Conservation (phyloP, 345 rosid species). For the Eucalyptus erythrocorys region DNA sequence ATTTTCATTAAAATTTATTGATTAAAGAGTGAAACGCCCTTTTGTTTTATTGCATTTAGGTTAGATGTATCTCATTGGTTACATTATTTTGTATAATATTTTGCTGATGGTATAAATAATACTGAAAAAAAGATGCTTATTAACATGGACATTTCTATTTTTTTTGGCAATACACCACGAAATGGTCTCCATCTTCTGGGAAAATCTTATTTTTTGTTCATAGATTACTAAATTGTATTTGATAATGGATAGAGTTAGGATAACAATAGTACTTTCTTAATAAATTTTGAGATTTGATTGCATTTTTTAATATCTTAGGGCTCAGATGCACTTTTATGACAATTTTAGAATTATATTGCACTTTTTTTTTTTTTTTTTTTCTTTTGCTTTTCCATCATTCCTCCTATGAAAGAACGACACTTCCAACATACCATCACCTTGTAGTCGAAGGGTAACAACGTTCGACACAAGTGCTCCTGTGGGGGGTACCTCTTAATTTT, state of each 20-base stretch:
- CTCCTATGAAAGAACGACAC: background rate
- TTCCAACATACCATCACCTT: background rate
- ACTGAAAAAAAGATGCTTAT: background rate
- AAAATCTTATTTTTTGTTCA: background rate
- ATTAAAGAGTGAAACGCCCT: too few relatives aligned
- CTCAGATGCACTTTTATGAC: accelerated
- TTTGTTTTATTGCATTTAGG: background rate
- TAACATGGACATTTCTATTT: background rate
- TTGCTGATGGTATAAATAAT: background rate
- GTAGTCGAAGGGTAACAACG: background rate
- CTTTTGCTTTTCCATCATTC: too few relatives aligned
- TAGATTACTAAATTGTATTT: background rate
- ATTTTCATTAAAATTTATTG: too few relatives aligned
- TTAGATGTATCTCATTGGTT: background rate
- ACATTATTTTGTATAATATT: background rate
- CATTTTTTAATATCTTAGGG: too few relatives aligned
- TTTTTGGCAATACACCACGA: background rate
- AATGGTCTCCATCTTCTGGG: background rate
- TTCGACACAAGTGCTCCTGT: too few relatives aligned
- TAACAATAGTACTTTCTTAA: too few relatives aligned
- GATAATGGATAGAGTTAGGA: background rate
- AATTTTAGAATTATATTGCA: too few relatives aligned
- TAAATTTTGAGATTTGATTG: accelerated
- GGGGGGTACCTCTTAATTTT: too few relatives aligned
- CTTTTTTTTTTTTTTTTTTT: too few relatives aligned